phyloP scores from a whole-genome alignment of 1,139 yeast genomes.

The Scheffersomyces segobiensis region DNA sequence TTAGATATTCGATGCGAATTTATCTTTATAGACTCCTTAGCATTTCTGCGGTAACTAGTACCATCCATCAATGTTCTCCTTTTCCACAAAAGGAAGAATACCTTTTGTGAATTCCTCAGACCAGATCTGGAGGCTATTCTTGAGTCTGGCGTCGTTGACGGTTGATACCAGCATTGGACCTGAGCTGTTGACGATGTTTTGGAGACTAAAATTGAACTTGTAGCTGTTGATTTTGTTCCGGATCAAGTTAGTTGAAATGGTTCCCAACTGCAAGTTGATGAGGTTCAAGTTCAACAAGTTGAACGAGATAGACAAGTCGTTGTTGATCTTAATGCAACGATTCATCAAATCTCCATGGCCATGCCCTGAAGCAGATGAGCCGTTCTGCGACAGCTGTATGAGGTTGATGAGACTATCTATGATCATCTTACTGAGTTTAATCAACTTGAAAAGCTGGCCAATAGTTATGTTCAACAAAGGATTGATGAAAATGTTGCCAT shows the following conservation, averaged over 20 bases:
- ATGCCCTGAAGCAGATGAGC: constrained; percentile 15
- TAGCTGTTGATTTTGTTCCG: constrained; percentile 27
- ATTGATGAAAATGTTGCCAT: constrained; percentile 17
- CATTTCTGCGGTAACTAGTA: constrained; percentile 11
- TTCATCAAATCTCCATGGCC: constrained; percentile 22
- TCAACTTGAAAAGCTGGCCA: constrained; percentile 36
- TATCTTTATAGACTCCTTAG: not conserved
- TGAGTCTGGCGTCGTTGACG: constrained; percentile 1
- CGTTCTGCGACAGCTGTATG: constrained; percentile 9
- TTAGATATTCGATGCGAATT: not conserved
- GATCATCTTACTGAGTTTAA: constrained; percentile 36
- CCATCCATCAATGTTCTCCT: constrained; percentile 43
- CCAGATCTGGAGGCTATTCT: constrained; percentile 27
- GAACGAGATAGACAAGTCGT: constrained; percentile 38
- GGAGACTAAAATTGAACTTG: constrained; percentile 27
- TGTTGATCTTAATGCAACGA: constrained; percentile 36
- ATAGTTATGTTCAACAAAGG: constrained; percentile 39
- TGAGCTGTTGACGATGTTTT: constrained; percentile 5
- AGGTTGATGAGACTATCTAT: constrained; percentile 30
- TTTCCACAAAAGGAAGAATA: constrained; percentile 32
- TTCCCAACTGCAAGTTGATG: constrained; percentile 21
- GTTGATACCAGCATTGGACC: not conserved
- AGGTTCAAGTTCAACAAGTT: constrained; percentile 34
- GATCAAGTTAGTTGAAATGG: constrained; percentile 22
- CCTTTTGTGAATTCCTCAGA: constrained; percentile 22